phyloP scores from a whole-genome alignment of 306 rosid genomes.

The Gillenia trifoliata region DNA sequence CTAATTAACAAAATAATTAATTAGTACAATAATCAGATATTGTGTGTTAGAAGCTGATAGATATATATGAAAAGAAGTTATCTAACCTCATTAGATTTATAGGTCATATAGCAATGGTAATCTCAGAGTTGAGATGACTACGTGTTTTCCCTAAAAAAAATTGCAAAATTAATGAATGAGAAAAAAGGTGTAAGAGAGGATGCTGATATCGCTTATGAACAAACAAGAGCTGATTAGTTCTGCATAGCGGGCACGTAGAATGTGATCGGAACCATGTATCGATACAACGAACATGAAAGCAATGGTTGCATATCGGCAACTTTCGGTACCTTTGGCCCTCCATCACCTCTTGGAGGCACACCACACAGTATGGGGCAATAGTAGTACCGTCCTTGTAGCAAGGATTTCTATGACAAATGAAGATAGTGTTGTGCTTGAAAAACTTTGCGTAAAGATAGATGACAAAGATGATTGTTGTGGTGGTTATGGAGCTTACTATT shows the following conservation, averaged over 20 bases:
- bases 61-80: neutral
- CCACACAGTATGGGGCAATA: slow-evolving; percentile 4
- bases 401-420: neutral
- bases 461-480: neutral
- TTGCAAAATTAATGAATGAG: neutral
- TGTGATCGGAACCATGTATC: slow-evolving; percentile 12
- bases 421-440: neutral
- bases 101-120: neutral
- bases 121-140: neutral
- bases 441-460: neutral
- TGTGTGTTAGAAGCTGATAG: no score
- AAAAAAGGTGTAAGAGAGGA: neutral
- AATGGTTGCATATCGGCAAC: slow-evolving; percentile 18
- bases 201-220: neutral
- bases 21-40: no score
- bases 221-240: slow-evolving; percentile 6
- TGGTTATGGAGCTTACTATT: neutral
- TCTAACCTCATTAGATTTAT: neutral
- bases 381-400: neutral
- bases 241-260: slow-evolving; percentile 20
- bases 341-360: slow-evolving; percentile 10
- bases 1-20: no score
- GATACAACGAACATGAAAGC: slow-evolving; percentile 22
- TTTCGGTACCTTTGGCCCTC: slow-evolving; percentile 12
- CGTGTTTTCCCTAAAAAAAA: slow-evolving; percentile 8